Percentiles rank a stretch among this genome's conserved stretches.
Evolutionary conservation across 2,329 filamentous ascomycete species (phyloP).

Genomic region (Fusarium sp.): DNA sequence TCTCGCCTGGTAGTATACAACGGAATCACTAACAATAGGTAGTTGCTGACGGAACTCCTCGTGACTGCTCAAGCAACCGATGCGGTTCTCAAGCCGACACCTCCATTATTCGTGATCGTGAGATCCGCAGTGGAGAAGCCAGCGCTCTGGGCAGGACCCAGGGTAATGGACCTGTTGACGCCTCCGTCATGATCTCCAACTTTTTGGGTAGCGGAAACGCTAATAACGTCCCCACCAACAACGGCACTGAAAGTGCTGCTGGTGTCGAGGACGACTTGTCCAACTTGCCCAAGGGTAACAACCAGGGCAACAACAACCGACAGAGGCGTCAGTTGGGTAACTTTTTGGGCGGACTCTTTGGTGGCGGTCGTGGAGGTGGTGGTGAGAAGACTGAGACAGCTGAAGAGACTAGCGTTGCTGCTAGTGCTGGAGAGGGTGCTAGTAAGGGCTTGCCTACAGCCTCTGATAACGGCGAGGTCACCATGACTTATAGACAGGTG

Average conservation of each 20-base stretch:
- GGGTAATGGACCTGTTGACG: conserved; percentile 67
- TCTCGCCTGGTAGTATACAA: neutral
- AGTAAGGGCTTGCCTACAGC: conserved; percentile 67
- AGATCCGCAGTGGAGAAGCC: conserved; percentile 61
- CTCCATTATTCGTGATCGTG: conserved; percentile 71
- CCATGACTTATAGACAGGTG: conserved; percentile 68
- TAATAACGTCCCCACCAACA: neutral
- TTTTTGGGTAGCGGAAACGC: conserved; percentile 63
- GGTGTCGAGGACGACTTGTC: conserved; percentile 58
- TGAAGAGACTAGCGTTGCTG: conserved; percentile 57
- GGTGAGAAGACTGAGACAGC: conserved; percentile 51
- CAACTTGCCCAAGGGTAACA: conserved; percentile 15
- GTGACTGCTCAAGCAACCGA: conserved; percentile 68
- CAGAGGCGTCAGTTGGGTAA: conserved; percentile 44
- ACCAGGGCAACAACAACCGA: neutral
- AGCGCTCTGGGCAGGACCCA: conserved; percentile 73
- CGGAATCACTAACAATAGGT: conserved; percentile 21
- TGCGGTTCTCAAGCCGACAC: conserved; percentile 76
- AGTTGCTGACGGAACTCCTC: conserved; percentile 73
- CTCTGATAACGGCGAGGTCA: conserved; percentile 67
- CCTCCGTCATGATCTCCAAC: conserved; percentile 63
- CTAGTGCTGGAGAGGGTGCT: conserved; percentile 64
- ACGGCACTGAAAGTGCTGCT: conserved; percentile 37
- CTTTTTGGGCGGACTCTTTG: conserved; percentile 38
- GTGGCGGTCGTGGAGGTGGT: conserved; percentile 17